Evolutionary conservation across 352 stramenopile species (phyloP), one percentile per base, ranked within the genome.

Genomic region (Globisporangium uncinulatum): DNA sequence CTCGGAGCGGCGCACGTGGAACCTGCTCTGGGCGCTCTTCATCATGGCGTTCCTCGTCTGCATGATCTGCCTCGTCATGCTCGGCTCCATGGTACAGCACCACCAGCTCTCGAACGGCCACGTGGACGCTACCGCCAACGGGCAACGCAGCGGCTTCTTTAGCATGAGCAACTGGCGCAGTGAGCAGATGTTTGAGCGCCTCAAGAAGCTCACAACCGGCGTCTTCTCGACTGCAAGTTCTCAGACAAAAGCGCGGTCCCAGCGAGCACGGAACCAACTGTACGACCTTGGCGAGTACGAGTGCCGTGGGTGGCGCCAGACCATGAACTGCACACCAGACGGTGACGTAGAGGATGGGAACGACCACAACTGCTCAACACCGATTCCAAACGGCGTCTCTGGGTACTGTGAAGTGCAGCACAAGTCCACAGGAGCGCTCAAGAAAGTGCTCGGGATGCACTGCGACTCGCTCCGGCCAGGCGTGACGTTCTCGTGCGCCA

Each of bases 51-150:
- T 83, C 39, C 56, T 69, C 24, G 56, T 69, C 39, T 83, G 70
- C 54, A 67, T 87, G 54, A 59, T 74, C 34, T 87, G 76, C 50
- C 72, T 87, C 19, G 64, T 70, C 56, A 76, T 65, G 32, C 56
- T 87, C 13, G 70, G 70, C 19, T 61, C 59, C 11, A 70, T 86
- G 62, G 73, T 86, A 42, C 70, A 82, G 64, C 62, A 74, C 39
- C 65, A 66, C 15, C 59, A 56, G 19, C 58, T 85, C 21, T 66
- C 70, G 8, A 83, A 85, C 44, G 77, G 77, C 45, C 58, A 70
- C 34, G 59, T 79, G 10, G 73, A 65, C 41, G 4, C 8, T 4
- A n/a, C 15, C 0, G 39, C 10, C 49, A 63, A 59, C 15, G 62
- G 59, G 49, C 62, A 68, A 19, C 56, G 57, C 19, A 69, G 54